These are phyloP conservation scores for Metschnikowia hibisci DNA, from an alignment of 805 yeast genomes.

Conservation along the genomic window DNA sequence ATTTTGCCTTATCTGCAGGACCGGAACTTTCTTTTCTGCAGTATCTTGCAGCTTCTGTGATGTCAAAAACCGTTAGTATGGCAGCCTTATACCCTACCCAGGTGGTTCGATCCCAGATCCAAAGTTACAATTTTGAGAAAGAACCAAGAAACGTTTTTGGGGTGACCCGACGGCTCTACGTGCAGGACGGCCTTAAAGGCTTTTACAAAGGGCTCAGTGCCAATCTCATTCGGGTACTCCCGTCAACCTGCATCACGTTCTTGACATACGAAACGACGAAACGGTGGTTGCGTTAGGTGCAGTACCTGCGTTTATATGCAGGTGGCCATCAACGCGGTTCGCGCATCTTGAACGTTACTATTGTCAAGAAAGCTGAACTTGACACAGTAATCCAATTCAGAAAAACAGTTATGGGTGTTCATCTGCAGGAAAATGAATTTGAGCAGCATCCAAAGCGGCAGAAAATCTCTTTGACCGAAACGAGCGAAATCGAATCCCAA, in stretches of 20 bases:
- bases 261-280: constrained; percentile 65
- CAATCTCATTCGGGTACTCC: constrained; percentile 77
- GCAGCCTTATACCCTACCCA: constrained; percentile 78
- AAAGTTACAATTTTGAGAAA: constrained; percentile 31
- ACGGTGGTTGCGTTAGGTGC: constrained; percentile 8
- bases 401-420: too few relatives aligned
- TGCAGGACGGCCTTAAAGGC: constrained; percentile 55
- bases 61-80: constrained; percentile 67
- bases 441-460: too few relatives aligned
- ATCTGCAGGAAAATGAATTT: too few relatives aligned
- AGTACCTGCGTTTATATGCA: background rate
- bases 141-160: constrained; percentile 22
- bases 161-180: constrained; percentile 39
- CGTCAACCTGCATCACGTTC: constrained; percentile 90
- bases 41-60: constrained; percentile 62
- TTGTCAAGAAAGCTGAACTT: too few relatives aligned
- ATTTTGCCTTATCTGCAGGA: constrained; percentile 9
- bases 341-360: too few relatives aligned
- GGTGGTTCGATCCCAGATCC: constrained; percentile 73
- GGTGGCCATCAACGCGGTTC: too few relatives aligned
- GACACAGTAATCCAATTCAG: too few relatives aligned
- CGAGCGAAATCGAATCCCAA: too few relatives aligned
- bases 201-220: constrained; percentile 83
- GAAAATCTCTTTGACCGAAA: too few relatives aligned
- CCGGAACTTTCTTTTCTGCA: constrained; percentile 45